Evolutionary conservation across 176 grass and related monocot genomes (phyloP).

Genomic region (Miscanthus lutarioriparius): DNA sequence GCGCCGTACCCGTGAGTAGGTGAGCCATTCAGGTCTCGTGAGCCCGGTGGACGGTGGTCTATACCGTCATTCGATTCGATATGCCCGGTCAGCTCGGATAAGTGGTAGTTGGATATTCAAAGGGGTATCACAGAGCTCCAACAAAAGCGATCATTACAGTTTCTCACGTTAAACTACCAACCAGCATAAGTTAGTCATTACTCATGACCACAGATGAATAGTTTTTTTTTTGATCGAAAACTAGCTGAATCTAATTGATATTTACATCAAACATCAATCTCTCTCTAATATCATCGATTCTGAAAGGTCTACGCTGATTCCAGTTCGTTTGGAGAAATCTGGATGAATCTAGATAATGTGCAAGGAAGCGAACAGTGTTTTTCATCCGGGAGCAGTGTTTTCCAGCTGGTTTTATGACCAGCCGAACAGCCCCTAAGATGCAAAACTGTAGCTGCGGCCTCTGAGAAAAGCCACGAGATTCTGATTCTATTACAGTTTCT

Average conservation of each 20-base stretch:
- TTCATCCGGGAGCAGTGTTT: no score
- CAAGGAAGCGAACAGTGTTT: no score
- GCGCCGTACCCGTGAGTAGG: not conserved
- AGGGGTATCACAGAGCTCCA: not conserved
- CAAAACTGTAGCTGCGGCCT: slow-evolving; percentile 20
- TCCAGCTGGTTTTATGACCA: no score
- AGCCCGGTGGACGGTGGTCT: not conserved
- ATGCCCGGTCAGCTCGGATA: not conserved
- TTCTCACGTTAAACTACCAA: not conserved
- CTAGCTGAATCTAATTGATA: not conserved
- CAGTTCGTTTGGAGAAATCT: no score
- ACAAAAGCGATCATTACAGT: not conserved
- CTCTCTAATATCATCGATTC: not conserved
- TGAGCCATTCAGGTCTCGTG: slow-evolving; percentile 21
- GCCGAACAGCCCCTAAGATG: no score
- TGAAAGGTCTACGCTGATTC: not conserved
- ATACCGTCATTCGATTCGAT: not conserved
- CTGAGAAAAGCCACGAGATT: slow-evolving; percentile 16
- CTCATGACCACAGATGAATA: not conserved
- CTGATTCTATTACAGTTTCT: slow-evolving; percentile 27
- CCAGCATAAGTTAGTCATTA: not conserved
- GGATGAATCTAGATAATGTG: no score
- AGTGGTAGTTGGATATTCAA: not conserved
- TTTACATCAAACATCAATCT: slow-evolving; percentile 29
- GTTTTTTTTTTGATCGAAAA: not conserved